phyloP scores from a whole-genome alignment of 306 rosid genomes.

The Hippophae gyantsensis region DNA sequence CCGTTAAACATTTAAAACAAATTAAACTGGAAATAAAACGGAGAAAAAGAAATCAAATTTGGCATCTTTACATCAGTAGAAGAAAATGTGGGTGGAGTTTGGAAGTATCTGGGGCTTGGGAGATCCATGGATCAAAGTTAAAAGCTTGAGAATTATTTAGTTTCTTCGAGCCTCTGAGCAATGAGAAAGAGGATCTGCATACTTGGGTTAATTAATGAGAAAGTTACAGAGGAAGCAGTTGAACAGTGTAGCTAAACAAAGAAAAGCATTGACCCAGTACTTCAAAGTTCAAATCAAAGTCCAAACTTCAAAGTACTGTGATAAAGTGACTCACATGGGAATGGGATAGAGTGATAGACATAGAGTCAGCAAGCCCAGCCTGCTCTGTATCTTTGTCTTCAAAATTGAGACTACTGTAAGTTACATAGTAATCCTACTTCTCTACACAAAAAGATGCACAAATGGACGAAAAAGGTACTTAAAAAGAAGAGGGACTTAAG shows the following conservation, averaged over 20 bases:
- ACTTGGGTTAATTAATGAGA: conserved; percentile 19
- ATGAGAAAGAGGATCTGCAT: too few species aligned
- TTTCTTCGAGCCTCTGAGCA: too few species aligned
- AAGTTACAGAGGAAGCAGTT: conserved; percentile 38
- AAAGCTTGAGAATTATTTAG: too few species aligned
- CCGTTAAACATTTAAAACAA: not conserved
- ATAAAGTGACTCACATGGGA: conserved; percentile 38
- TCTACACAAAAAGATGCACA: not conserved
- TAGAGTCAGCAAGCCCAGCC: not conserved
- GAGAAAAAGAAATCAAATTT: conserved; percentile 1
- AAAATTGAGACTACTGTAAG: not conserved
- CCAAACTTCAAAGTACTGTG: conserved; percentile 11
- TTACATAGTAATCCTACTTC: too few species aligned
- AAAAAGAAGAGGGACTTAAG: too few species aligned
- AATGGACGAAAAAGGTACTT: too few species aligned
- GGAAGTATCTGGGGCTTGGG: conserved; percentile 46
- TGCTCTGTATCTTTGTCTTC: not conserved
- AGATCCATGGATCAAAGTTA: conserved; percentile 43
- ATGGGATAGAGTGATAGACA: conserved; percentile 14
- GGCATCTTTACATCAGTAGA: conserved; percentile 40
- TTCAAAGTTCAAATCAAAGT: conserved; percentile 24
- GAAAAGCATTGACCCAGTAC: conserved; percentile 34
- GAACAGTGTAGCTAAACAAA: conserved; percentile 23
- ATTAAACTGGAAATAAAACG: not conserved
- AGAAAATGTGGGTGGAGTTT: conserved; percentile 33